Evolutionary conservation across 164 flowering plant species (phyloP).

Genomic region (Aristolochia californica): DNA sequence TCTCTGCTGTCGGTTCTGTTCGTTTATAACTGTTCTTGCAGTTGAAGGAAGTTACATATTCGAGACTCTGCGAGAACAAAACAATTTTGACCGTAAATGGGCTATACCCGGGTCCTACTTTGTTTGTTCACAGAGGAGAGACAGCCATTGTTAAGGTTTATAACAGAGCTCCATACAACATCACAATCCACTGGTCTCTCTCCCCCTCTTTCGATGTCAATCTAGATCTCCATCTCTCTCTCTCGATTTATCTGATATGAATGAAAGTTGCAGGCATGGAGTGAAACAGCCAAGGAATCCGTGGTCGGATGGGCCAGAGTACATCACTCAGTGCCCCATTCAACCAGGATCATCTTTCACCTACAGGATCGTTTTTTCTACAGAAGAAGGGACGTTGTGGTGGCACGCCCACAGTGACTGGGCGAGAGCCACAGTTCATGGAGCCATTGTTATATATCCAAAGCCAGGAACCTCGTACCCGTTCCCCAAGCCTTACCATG

Average conservation of each 20-base stretch:
- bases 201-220: constrained; percentile 1
- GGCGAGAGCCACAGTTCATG: too few species aligned
- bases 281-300: constrained; percentile 38
- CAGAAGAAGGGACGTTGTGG: constrained; percentile 36
- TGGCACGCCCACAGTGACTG: too few species aligned
- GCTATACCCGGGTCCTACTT: constrained; percentile 29
- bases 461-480: constrained; percentile 15
- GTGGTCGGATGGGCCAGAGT: constrained; percentile 49
- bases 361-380: constrained; percentile 19
- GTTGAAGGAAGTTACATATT: constrained; percentile 16
- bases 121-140: constrained; percentile 21
- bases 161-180: constrained; percentile 17
- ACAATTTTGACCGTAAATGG: constrained; percentile 31
- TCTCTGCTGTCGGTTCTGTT: not conserved
- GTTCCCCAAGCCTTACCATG: constrained; percentile 15
- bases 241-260: not conserved
- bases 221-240: not conserved
- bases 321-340: constrained; percentile 44
- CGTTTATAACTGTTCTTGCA: constrained; percentile 1
- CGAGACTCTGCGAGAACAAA: constrained; percentile 23
- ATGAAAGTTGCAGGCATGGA: constrained; percentile 18
- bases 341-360: constrained; percentile 25
- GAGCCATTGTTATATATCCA: too few species aligned
- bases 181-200: constrained; percentile 30
- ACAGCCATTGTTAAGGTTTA: constrained; percentile 14